Base-by-base conservation (phyloP, 371 early-diverging fungal genomes). In the Lichtheimia ramosa region DNA sequence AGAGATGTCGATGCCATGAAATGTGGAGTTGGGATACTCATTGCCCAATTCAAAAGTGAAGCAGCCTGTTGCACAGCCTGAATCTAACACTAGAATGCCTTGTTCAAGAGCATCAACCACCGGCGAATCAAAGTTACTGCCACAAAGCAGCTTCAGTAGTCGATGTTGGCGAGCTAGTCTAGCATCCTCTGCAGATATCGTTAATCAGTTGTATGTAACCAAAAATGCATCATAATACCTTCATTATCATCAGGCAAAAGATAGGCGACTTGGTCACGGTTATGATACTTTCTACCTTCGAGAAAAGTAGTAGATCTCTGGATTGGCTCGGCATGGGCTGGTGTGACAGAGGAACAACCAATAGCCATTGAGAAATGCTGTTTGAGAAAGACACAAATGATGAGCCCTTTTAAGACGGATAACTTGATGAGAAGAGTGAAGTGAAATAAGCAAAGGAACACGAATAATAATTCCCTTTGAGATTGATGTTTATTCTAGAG, bases 161-260 rank as follows among this genome's bases (percentile, higher is more conserved):
- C 42, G n/a, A 40, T 42, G 39, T 13, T 55, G 55, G 16, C 10
- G 10, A 10, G 18, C 42, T 20, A 55, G 13, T 15, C 55, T 28
- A 39, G 41, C 55, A 13, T 55, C 27, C 23, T 55, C 55, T 55
- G 43, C 16, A 42, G 0, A 28, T 10, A 1, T 18, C 27, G 3
- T 51, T 16, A 16, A 16, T 48, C 50, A 27, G 5, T 43, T 7
- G 5, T 43, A n/a, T 43, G 15, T 10, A 43, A n/a, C 13, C 13
- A 14, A 18, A 2, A 3, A 16, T 49, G 13, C 12, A 20, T n/a
- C 39, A 4, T n/a, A n/a, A n/a, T 7, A 74, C 77, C 77, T 62
- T 66, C 73, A 43, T 78, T 68, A 43, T 84, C 82, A 49, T 79
- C 77, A 2, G 84, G 84, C 3, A 84, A 62, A 58, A 81, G 63